A percentile compares a stretch with the other conserved stretches of the same genome.
Evolutionary conservation across 2,329 filamentous ascomycete species (phyloP).

Genomic region (Xylaria hypoxylon): DNA sequence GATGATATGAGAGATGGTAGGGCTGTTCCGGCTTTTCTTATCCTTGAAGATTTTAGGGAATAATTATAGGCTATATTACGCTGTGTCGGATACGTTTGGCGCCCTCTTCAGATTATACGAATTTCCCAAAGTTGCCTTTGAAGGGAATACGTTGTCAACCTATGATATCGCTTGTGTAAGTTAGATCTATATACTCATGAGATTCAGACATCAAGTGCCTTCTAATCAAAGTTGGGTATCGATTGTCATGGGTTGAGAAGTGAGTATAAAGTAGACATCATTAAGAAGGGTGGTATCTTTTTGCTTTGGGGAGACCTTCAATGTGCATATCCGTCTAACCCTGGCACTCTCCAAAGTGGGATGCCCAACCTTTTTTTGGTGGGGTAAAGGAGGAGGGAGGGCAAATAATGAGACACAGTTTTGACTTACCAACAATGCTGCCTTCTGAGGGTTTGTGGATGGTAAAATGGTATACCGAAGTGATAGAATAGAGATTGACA

Average conservation of each 20-base stretch:
- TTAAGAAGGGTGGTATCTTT: neutral
- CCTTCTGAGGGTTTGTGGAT: neutral
- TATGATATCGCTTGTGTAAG: constrained; percentile 1
- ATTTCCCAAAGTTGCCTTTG: neutral
- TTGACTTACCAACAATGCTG: constrained; percentile 25
- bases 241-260: neutral
- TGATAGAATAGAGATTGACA: neutral
- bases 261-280: neutral
- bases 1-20: constrained; percentile 13
- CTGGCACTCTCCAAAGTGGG: constrained; percentile 27
- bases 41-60: neutral
- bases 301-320: neutral
- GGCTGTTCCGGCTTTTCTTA: neutral
- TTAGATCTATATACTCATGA: constrained; percentile 2
- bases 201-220: neutral
- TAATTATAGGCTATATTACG: neutral
- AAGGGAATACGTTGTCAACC: neutral
- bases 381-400: constrained; percentile 24
- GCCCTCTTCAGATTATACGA: neutral
- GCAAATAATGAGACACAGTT: neutral
- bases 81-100: neutral
- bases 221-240: neutral
- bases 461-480: neutral
- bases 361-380: constrained; percentile 29
- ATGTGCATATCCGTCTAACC: constrained; percentile 4